Conservation (phyloP, 2,329 filamentous ascomycete genomes). For the Sporothrix brasiliensis region DNA sequence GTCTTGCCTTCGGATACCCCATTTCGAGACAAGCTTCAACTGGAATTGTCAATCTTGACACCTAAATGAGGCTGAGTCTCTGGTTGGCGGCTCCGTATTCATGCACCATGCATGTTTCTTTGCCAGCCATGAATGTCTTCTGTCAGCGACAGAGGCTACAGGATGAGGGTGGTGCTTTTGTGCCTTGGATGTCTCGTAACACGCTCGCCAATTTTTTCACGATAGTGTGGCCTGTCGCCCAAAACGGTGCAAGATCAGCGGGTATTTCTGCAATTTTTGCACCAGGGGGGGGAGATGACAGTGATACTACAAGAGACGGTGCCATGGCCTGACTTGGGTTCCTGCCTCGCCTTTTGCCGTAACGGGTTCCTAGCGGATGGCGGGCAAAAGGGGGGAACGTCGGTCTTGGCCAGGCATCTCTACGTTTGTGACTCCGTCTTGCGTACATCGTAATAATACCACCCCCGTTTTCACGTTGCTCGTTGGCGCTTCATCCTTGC, state of each 20-base stretch:
- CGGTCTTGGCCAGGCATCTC: slow-evolving; percentile 18
- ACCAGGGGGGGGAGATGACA: slow-evolving; percentile 10
- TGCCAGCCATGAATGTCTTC: not conserved
- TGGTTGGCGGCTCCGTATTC: slow-evolving; percentile 21
- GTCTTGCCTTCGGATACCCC: not conserved
- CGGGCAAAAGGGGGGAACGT: slow-evolving; percentile 10
- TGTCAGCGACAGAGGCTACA: slow-evolving; percentile 6
- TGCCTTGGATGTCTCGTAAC: not conserved
- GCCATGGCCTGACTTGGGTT: slow-evolving; percentile 5
- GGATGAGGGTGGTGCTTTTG: slow-evolving; percentile 1
- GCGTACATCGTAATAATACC: not conserved
- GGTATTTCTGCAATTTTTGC: not conserved
- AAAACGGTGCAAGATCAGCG: slow-evolving; percentile 14
- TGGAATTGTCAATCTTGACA: not conserved
- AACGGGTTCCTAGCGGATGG: not conserved
- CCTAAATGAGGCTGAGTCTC: no score
- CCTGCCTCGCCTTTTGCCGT: not conserved
- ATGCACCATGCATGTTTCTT: slow-evolving; percentile 12
- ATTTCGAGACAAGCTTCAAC: not conserved
- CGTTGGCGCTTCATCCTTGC: not conserved
- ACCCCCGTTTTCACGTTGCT: slow-evolving; percentile 7
- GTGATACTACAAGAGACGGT: not conserved
- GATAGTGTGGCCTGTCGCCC: slow-evolving; percentile 13
- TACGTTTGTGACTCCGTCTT: slow-evolving; percentile 11
- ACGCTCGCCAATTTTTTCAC: slow-evolving; percentile 17